Conservation (phyloP, 768 basidiomycete genomes). For the Cystofilobasidium macerans region DNA sequence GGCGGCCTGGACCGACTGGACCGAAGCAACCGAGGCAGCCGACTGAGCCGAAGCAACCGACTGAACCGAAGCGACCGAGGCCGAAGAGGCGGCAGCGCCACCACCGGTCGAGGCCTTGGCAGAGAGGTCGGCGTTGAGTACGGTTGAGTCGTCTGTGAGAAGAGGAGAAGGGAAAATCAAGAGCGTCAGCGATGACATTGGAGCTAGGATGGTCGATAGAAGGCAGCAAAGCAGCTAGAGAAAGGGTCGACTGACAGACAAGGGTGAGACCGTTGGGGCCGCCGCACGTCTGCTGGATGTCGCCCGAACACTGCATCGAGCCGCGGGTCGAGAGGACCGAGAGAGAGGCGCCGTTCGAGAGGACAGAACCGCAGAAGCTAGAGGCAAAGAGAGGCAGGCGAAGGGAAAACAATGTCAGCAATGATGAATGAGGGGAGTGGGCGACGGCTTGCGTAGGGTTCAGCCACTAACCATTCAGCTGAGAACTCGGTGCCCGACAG, state of each 20-base stretch:
- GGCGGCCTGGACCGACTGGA: conserved; percentile 8
- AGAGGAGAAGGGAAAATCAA: too few species aligned
- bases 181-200: too few species aligned
- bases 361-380: not conserved
- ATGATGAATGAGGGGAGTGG: not conserved
- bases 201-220: too few species aligned
- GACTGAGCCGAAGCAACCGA: conserved; percentile 5
- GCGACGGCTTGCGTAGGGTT: not conserved
- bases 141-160: not conserved
- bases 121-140: not conserved
- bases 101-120: not conserved
- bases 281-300: conserved; percentile 12
- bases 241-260: not conserved
- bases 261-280: conserved; percentile 12
- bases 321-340: not conserved
- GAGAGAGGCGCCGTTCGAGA: not conserved
- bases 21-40: not conserved
- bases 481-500: conserved; percentile 31
- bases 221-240: too few species aligned
- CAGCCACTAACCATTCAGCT: not conserved
- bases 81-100: not conserved
- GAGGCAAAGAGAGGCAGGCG: not conserved
- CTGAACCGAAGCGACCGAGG: not conserved
- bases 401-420: not conserved
- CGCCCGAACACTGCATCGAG: conserved; percentile 2